Conservation (phyloP, 169 alveolate species). For the Cyclospora cayetanensis region DNA sequence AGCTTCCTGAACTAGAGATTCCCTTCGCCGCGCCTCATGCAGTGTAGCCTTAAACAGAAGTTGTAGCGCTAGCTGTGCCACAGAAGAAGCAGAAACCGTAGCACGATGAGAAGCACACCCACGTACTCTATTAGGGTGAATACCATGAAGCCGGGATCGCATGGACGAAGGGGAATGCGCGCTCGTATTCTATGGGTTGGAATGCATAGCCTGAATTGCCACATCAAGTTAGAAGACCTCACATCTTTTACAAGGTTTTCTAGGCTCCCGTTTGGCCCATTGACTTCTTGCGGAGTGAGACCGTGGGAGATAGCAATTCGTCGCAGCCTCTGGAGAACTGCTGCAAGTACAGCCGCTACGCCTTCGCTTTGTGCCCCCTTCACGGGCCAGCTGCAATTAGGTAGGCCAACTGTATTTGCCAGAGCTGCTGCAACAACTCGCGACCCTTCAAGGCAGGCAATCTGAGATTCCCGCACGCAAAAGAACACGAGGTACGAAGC, state of each 20-base stretch:
- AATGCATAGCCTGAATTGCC: too few relatives aligned
- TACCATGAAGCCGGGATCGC: too few relatives aligned
- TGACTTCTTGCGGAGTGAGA: neutral
- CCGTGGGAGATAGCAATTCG: neutral
- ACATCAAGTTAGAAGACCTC: neutral
- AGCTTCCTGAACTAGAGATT: neutral
- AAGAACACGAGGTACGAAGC: too few relatives aligned
- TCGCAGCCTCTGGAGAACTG: neutral
- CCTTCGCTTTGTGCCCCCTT: neutral
- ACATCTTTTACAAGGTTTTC: neutral
- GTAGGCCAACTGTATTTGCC: neutral
- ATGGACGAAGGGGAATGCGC: neutral
- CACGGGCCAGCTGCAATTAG: neutral
- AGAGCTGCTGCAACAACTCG: neutral
- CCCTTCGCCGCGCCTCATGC: neutral
- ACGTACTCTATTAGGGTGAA: too few relatives aligned
- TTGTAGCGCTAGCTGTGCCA: conserved; percentile 8
- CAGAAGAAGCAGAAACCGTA: neutral
- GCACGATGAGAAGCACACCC: neutral
- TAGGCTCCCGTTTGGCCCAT: neutral
- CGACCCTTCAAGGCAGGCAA: neutral
- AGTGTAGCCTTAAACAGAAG: neutral
- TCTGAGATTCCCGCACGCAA: too few relatives aligned
- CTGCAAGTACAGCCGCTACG: neutral
- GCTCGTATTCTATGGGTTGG: neutral